Conservation (phyloP, 768 basidiomycete species). For the Russula abietina region DNA sequence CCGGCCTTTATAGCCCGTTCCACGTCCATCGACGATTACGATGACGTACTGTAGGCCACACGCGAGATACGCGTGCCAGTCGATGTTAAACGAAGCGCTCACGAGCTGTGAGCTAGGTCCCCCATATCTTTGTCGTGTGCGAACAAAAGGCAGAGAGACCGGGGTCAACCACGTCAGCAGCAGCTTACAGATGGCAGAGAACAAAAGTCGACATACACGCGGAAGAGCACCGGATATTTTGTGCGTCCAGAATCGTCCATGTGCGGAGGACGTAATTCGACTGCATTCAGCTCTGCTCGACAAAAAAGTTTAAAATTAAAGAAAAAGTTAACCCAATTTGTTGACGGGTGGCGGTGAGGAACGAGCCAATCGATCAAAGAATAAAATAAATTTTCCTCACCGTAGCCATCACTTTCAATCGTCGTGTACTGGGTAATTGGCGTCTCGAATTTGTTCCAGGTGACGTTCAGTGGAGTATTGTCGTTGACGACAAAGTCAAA, state of each 20-base stretch:
- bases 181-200: neutral
- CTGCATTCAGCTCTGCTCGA: constrained; percentile 72
- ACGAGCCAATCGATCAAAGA: neutral
- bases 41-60: constrained; percentile 78
- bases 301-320: constrained; percentile 9
- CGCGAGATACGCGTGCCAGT: constrained; percentile 86
- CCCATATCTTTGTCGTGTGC: constrained; percentile 56
- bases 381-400: constrained; percentile 31
- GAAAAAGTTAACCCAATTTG: neutral
- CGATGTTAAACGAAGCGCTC: constrained; percentile 54
- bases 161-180: neutral
- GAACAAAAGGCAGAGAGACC: constrained; percentile 4
- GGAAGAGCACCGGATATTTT: constrained; percentile 92
- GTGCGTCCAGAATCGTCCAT: constrained; percentile 95
- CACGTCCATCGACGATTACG: constrained; percentile 86
- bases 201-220: constrained; percentile 45
- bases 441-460: constrained; percentile 60
- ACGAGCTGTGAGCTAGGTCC: constrained; percentile 85
- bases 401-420: constrained; percentile 75
- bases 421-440: constrained; percentile 67
- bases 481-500: constrained; percentile 63
- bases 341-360: neutral
- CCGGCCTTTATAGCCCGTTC: constrained; percentile 89
- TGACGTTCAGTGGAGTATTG: constrained; percentile 61
- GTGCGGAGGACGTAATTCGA: constrained; percentile 84